phyloP scores from a whole-genome alignment of 352 stramenopile species.

The Sclerospora graminicola region DNA sequence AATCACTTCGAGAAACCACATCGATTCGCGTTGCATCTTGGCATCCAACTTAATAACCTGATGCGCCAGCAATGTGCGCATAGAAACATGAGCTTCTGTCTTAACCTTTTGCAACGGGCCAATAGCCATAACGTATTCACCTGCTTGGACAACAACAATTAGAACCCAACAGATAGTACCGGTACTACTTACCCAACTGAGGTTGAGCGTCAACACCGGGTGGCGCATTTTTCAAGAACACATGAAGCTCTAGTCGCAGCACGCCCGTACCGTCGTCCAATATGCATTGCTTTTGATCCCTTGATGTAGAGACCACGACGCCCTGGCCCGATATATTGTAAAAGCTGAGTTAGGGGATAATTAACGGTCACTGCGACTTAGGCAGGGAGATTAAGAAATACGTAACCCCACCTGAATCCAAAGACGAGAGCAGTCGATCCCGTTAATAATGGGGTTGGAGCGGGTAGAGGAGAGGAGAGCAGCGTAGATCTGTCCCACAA shows the following conservation, averaged over 20 bases:
- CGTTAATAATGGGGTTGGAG: constrained; percentile 37
- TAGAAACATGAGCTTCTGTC: constrained; percentile 2
- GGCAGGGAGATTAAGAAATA: too few relatives aligned
- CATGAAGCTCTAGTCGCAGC: constrained; percentile 43
- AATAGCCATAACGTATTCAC: constrained; percentile 74
- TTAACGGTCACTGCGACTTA: too few relatives aligned
- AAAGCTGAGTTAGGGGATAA: too few relatives aligned
- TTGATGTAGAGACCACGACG: too few relatives aligned
- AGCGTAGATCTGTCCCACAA: constrained; percentile 41
- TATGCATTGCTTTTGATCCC: constrained; percentile 31
- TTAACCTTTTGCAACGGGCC: constrained; percentile 43
- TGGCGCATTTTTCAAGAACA: constrained; percentile 54
- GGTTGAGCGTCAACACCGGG: constrained; percentile 29
- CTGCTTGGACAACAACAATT: constrained; percentile 3
- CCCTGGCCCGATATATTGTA: too few relatives aligned
- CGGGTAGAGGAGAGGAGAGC: constrained; percentile 28
- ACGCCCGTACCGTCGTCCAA: constrained; percentile 74
- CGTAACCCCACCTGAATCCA: constrained; percentile 75
- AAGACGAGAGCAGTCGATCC: constrained; percentile 54
- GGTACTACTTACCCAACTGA: constrained; percentile 20
- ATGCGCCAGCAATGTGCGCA: constrained; percentile 37
- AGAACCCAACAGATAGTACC: background rate
- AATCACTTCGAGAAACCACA: constrained; percentile 65
- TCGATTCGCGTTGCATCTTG: constrained; percentile 46
- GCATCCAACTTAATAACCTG: constrained; percentile 45